Evolutionary conservation across 108 stramenopile species (phyloP).

Genomic region (Fragilaria radians): DNA sequence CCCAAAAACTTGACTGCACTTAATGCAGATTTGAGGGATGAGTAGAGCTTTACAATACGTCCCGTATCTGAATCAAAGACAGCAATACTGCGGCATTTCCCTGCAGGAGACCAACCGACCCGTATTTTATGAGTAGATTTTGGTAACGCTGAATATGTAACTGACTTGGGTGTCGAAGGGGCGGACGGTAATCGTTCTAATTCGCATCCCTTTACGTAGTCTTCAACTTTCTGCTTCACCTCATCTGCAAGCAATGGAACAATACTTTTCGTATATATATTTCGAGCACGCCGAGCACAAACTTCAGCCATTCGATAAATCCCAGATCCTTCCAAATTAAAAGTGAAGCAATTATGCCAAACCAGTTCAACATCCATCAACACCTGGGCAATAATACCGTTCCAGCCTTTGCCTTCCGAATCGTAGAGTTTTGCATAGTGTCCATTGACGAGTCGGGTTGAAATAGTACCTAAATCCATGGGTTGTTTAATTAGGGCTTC

Average conservation of each 20-base stretch:
- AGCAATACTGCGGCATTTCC: constrained; percentile 30
- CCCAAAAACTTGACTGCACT: constrained; percentile 34
- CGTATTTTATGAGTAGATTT: constrained; percentile 24
- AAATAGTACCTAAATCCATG: constrained; percentile 73
- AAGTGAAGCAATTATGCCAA: constrained; percentile 75
- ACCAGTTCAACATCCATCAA: constrained; percentile 66
- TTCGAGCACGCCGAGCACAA: constrained; percentile 29
- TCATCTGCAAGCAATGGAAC: constrained; percentile 24
- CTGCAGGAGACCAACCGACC: constrained; percentile 2
- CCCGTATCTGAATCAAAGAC: constrained; percentile 66
- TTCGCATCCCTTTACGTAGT: constrained; percentile 29
- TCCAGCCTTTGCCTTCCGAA: constrained; percentile 5
- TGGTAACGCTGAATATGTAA: constrained; percentile 9
- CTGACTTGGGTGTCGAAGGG: too few relatives aligned
- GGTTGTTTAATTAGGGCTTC: constrained; percentile 41
- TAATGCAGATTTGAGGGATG: constrained; percentile 33
- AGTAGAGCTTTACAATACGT: constrained; percentile 64
- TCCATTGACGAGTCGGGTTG: constrained; percentile 38
- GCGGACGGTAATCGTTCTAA: neutral
- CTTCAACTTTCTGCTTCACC: constrained; percentile 29
- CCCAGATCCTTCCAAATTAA: constrained; percentile 52
- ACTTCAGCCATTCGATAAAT: constrained; percentile 67
- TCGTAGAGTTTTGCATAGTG: constrained; percentile 23
- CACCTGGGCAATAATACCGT: constrained; percentile 32
- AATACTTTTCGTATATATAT: constrained; percentile 31